phyloP scores from a whole-genome alignment of 345 rosid genomes.

The Punica granatum region DNA sequence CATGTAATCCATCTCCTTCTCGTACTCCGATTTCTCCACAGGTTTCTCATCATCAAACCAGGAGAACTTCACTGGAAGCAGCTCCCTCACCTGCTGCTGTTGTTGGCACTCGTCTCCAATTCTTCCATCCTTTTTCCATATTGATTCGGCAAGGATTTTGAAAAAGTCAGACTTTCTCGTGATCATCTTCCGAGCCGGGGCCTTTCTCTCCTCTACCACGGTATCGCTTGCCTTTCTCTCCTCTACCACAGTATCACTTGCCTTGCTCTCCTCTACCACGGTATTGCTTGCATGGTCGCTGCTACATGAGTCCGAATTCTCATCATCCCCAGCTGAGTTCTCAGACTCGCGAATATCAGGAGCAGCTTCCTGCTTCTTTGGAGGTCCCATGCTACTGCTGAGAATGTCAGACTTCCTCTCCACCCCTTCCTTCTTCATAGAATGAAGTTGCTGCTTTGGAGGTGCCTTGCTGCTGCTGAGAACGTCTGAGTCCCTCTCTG shows the following conservation, averaged over 20 bases:
- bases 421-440: background rate
- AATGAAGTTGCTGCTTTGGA: background rate
- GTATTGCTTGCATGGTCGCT: background rate
- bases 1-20: conserved; percentile 11
- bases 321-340: background rate
- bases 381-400: background rate
- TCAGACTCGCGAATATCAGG: background rate
- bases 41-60: conserved; percentile 5
- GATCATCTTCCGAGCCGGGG: background rate
- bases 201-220: background rate
- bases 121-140: conserved; percentile 3
- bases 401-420: background rate
- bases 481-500: background rate
- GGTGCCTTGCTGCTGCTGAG: background rate
- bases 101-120: background rate
- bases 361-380: background rate
- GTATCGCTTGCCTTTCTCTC: background rate
- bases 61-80: conserved; percentile 9
- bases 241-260: background rate
- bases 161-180: background rate
- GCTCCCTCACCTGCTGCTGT: background rate
- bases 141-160: conserved; percentile 1
- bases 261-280: background rate
- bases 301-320: background rate
- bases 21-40: conserved; percentile 7